A percentile compares a stretch with the other conserved stretches of the same genome.
Evolutionary conservation across 1,284 basidiomycete species (phyloP).

Genomic region (Sanghuangporus weigelae): DNA sequence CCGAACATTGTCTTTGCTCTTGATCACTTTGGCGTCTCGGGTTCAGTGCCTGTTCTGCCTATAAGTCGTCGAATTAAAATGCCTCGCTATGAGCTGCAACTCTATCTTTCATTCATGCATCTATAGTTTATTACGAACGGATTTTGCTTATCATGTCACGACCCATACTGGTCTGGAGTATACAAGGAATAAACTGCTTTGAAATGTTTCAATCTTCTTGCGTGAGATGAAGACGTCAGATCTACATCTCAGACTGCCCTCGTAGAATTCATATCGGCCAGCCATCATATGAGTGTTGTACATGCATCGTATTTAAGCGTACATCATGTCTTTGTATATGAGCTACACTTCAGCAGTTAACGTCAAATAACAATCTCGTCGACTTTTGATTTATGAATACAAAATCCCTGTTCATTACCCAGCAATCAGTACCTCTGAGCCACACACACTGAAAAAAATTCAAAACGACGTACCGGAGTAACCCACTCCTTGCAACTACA

Average conservation of each 20-base stretch:
- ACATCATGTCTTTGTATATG: neutral
- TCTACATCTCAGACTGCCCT: too few relatives aligned
- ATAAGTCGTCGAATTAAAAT: too few relatives aligned
- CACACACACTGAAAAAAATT: slow-evolving; percentile 13
- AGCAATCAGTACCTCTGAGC: neutral
- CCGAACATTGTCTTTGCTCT: neutral
- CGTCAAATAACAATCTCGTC: slow-evolving; percentile 62
- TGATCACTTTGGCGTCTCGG: neutral
- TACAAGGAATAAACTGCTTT: too few relatives aligned
- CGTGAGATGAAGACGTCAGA: too few relatives aligned
- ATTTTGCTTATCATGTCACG: too few relatives aligned
- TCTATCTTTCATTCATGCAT: too few relatives aligned
- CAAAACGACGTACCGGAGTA: slow-evolving; percentile 59
- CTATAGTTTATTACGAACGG: too few relatives aligned
- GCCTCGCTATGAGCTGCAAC: too few relatives aligned
- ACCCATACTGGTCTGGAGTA: too few relatives aligned
- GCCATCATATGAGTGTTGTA: neutral
- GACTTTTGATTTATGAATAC: slow-evolving; percentile 85
- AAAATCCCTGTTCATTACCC: slow-evolving; percentile 63
- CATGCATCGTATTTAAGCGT: neutral
- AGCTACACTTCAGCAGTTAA: neutral
- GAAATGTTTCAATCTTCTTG: too few relatives aligned
- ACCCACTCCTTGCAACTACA: slow-evolving; percentile 93
- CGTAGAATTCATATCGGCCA: too few relatives aligned
- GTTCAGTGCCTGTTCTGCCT: too few relatives aligned